These are phyloP conservation scores for Meredithiella fracta DNA, from an alignment of 2,329 filamentous ascomycete species.

Conservation along the genomic window DNA sequence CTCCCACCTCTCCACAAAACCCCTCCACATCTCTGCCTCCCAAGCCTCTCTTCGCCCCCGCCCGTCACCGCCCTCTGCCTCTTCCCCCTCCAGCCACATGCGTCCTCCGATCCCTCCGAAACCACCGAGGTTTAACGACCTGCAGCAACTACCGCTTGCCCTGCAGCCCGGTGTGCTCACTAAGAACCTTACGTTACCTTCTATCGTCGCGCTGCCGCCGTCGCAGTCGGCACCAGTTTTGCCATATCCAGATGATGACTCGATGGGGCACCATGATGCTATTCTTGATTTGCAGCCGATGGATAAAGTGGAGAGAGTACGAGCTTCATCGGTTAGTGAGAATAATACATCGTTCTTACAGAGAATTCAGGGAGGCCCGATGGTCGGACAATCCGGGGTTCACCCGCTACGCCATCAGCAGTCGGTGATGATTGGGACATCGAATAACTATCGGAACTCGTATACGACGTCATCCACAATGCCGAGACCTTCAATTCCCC, in stretches of 20 bases:
- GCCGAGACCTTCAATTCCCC: neutral
- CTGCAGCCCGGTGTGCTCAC: slow-evolving; percentile 6
- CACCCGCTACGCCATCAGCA: neutral
- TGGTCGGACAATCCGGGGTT: neutral
- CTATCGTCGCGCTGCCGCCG: neutral
- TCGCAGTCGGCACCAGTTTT: neutral
- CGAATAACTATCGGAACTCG: neutral
- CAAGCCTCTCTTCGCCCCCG: neutral
- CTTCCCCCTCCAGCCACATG: neutral
- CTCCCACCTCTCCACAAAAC: neutral
- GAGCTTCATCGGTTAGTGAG: neutral
- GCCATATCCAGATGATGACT: slow-evolving; percentile 11
- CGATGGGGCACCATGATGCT: neutral
- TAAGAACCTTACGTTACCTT: neutral
- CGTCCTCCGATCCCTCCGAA: neutral
- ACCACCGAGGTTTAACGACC: neutral
- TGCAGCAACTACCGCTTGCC: neutral
- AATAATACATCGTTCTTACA: no score
- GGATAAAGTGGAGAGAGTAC: neutral
- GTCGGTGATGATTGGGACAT: neutral
- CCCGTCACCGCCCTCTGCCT: neutral
- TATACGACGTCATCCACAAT: neutral
- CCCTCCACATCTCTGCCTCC: neutral
- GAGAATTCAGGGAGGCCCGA: neutral
- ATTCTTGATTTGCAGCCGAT: slow-evolving; percentile 2